phyloP scores from a whole-genome alignment of 768 basidiomycete species.

The Psilocybe sp. region DNA sequence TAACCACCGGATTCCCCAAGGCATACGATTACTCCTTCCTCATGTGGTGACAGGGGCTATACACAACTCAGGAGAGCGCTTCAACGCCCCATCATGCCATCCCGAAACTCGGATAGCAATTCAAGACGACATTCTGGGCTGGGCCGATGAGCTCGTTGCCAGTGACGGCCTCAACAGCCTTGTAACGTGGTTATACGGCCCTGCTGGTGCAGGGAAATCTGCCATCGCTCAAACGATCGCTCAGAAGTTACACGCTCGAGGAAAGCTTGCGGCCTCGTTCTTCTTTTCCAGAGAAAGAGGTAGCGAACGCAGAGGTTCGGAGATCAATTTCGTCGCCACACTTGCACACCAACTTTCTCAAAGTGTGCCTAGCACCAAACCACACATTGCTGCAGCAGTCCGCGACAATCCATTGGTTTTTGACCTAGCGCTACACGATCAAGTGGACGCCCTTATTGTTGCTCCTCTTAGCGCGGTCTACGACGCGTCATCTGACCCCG shows the following conservation, averaged over 20 bases:
- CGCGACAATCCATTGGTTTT: neutral
- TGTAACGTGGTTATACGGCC: no score
- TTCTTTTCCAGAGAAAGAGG: conserved; percentile 1
- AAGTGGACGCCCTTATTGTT: neutral
- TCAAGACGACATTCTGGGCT: no score
- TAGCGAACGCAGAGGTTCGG: neutral
- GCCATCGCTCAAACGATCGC: no score
- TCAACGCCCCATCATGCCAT: no score
- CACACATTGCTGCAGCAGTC: neutral
- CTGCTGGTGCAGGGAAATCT: no score
- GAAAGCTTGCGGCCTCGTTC: neutral
- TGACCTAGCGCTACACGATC: neutral
- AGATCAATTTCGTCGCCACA: neutral
- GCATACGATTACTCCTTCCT: neutral
- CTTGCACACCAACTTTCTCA: conserved; percentile 4
- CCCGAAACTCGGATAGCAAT: no score
- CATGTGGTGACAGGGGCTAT: no score
- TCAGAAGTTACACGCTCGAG: no score
- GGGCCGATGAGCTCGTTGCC: no score
- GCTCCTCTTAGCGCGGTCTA: neutral
- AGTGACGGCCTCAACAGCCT: no score
- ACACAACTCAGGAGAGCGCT: no score
- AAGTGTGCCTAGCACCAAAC: neutral
- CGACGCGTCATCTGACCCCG: neutral
- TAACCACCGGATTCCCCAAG: neutral